Base-by-base conservation (phyloP, 305 asterid genomes). In the Euphrasia arctica region DNA sequence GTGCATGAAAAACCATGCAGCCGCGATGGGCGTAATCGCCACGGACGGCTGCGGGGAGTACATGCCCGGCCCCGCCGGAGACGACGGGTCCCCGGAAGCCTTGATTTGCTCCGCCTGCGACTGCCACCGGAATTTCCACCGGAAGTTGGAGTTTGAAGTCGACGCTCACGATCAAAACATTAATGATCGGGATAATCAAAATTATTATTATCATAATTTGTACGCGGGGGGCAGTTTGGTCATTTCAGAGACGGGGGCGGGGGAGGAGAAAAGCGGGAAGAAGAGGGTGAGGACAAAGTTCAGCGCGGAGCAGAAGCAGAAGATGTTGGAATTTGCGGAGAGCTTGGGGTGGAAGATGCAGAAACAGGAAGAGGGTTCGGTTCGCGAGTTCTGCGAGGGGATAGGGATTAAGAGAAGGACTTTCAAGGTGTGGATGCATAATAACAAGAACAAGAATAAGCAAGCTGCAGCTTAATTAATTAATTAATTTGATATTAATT, bases 391-490 rank as follows among this genome's bases (percentile, higher is more conserved):
- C 55, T 80, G 96, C 76, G 73, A 51, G 6, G 85, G 78, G 42
- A 57, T 74, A 9, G 89, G 90, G 8, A 83, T 87, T 1, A 34
- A 76, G 4, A 83, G 64, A 65, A 76, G 82, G 0, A 85, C 78
- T 4, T 87, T 87, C 48, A 79, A 75, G 66, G 92, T 84, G 1
- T 84, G 95, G 95, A 87, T 87, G 88, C 95, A 87, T 66, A 87
- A 87, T 54, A 84, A 87, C 71, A 87, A 83, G 66, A 71, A 68
- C 9, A 76, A 64, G 57, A 78, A 25, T 25, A 25, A 25, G 27
- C 27, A 25, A 54, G 22, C 22, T 18, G 57, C 15, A 10, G 54
- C 4, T 18, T 18, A 18, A 18, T 51, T 51, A 15, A 15, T 50
- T 32, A 32, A 32, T 32, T 32, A n/a, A 13, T 9, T 39, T 7